phyloP scores from a whole-genome alignment of 225 moss, liverwort and hornwort species.

The Pseudisothecium myosuroides region DNA sequence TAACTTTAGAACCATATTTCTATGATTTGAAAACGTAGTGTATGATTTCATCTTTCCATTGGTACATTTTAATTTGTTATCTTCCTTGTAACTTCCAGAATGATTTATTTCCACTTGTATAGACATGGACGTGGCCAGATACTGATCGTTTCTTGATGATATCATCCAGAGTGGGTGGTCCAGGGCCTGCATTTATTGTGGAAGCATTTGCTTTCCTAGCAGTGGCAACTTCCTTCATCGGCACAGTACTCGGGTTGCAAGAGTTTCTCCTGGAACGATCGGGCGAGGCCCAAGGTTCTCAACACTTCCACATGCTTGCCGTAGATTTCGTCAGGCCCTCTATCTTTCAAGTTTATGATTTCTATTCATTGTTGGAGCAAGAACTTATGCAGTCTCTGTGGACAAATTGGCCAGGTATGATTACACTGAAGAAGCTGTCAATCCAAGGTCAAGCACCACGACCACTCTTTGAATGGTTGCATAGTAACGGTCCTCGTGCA shows the following conservation, averaged over 20 bases:
- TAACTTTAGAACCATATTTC: neutral
- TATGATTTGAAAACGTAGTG: neutral
- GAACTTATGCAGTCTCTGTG: neutral
- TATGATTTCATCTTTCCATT: neutral
- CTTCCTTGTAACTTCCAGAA: neutral
- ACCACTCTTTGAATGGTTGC: constrained; percentile 17
- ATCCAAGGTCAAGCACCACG: neutral
- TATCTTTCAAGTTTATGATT: neutral
- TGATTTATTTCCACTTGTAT: neutral
- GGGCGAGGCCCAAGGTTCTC: constrained; percentile 27
- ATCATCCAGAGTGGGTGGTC: constrained; percentile 31
- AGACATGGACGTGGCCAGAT: neutral
- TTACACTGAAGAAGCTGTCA: neutral
- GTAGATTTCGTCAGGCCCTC: neutral
- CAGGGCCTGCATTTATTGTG: constrained; percentile 41
- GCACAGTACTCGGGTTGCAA: constrained; percentile 43
- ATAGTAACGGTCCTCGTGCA: constrained; percentile 9
- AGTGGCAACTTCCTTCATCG: constrained; percentile 51
- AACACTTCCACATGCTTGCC: neutral
- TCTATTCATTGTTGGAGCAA: neutral
- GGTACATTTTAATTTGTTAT: neutral
- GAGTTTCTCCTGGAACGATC: constrained; percentile 52
- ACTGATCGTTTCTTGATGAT: neutral
- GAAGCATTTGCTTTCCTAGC: constrained; percentile 36
- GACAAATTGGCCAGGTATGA: neutral